Evolutionary conservation across 306 rosid genomes (phyloP).

Genomic region (Pterocarpus santalinus): DNA sequence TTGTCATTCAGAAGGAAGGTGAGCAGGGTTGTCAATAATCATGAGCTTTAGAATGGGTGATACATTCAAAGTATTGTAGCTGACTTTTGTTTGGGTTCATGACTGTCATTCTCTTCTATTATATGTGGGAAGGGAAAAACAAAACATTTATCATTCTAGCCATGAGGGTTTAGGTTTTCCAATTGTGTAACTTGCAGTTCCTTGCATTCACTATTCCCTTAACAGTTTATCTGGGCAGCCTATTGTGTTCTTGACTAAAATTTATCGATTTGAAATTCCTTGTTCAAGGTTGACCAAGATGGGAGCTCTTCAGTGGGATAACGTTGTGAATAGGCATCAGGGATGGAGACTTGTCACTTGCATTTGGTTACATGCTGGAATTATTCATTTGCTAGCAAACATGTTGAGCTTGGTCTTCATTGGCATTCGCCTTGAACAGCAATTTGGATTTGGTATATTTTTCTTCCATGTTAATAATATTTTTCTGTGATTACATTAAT

Average conservation of each 20-base stretch:
- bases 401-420: constrained; percentile 79
- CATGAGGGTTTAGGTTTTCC: background rate
- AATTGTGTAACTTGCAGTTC: background rate
- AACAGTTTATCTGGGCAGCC: background rate
- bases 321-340: constrained; percentile 69
- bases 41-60: background rate
- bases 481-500: background rate
- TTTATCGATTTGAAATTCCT: constrained; percentile 11
- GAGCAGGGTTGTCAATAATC: background rate
- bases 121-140: background rate
- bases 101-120: background rate
- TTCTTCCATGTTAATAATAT: background rate
- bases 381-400: constrained; percentile 75
- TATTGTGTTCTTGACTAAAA: constrained; percentile 8
- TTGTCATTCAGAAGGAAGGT: background rate
- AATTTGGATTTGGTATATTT: constrained; percentile 85
- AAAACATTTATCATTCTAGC: background rate
- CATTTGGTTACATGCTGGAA: constrained; percentile 93
- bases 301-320: constrained; percentile 78
- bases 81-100: constrained; percentile 3
- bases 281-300: constrained; percentile 78
- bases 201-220: background rate
- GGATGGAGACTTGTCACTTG: constrained; percentile 89
- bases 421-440: constrained; percentile 91
- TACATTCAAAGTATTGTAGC: background rate